Conservation (phyloP, 352 stramenopile species). For the Globisporangium radiosum region DNA sequence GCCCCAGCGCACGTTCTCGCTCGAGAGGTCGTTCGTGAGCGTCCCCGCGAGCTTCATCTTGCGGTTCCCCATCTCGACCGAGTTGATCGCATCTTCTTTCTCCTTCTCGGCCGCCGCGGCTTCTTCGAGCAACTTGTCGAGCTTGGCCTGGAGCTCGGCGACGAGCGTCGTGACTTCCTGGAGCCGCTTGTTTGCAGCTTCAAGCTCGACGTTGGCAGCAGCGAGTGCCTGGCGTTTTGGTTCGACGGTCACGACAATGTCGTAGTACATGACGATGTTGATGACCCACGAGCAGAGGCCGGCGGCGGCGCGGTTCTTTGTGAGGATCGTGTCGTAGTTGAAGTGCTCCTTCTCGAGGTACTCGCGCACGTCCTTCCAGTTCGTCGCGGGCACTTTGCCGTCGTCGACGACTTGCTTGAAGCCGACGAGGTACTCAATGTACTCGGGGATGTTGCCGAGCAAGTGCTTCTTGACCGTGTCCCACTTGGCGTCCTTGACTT, state of each 20-base stretch:
- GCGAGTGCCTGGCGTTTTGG: constrained; percentile 91
- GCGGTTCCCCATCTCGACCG: constrained; percentile 87
- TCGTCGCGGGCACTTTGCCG: constrained; percentile 84
- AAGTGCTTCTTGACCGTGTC: constrained; percentile 93
- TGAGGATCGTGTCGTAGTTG: constrained; percentile 91
- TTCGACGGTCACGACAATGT: constrained; percentile 93
- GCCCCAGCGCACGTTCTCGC: constrained; percentile 94
- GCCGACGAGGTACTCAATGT: constrained; percentile 91
- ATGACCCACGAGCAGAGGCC: constrained; percentile 93
- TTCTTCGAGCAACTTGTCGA: constrained; percentile 89
- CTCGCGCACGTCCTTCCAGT: constrained; percentile 94
- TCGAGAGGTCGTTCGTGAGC: constrained; percentile 92
- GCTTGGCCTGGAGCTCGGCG: constrained; percentile 89
- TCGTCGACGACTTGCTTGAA: constrained; percentile 95
- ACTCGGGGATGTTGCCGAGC: constrained; percentile 93
- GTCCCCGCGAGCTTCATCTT: constrained; percentile 95
- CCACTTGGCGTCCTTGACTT: constrained; percentile 95
- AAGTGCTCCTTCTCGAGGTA: constrained; percentile 94
- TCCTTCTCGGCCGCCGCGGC: constrained; percentile 87
- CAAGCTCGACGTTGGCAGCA: constrained; percentile 88
- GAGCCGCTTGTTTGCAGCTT: constrained; percentile 87
- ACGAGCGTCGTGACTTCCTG: constrained; percentile 86
- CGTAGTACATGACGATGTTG: constrained; percentile 97
- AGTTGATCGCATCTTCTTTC: constrained; percentile 91
- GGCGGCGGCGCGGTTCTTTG: constrained; percentile 93